These are phyloP conservation scores for Chalaropsis ovoidea DNA, from an alignment of 2,329 filamentous ascomycete species.

Conservation along the genomic window DNA sequence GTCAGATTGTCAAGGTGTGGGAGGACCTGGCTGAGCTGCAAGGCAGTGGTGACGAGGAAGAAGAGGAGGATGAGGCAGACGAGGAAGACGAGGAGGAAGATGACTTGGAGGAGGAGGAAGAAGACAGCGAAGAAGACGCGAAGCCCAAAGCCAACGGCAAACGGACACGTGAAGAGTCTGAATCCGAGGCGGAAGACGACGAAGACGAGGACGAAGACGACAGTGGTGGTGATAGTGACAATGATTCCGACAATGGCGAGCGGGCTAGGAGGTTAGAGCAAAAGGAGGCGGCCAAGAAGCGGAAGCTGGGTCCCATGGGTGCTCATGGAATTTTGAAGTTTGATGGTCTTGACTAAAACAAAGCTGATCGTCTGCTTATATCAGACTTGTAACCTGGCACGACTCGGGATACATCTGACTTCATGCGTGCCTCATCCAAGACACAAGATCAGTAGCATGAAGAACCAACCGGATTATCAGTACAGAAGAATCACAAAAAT, in stretches of 20 bases:
- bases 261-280: conserved; percentile 28
- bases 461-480: no score
- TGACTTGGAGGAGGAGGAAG: conserved; percentile 21
- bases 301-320: conserved; percentile 41
- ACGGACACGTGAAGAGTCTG: conserved; percentile 25
- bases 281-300: conserved; percentile 31
- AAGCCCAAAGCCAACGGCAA: conserved; percentile 20
- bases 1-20: conserved; percentile 82
- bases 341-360: conserved; percentile 37
- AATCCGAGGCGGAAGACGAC: conserved; percentile 35
- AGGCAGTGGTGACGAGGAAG: conserved; percentile 37
- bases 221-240: conserved; percentile 34
- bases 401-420: no score
- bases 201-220: conserved; percentile 41
- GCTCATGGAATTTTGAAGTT: conserved; percentile 45
- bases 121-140: conserved; percentile 28
- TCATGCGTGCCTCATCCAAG: no score
- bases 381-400: no score
- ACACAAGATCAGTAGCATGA: not conserved
- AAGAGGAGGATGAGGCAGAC: conserved; percentile 40
- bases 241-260: conserved; percentile 24
- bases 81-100: conserved; percentile 37
- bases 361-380: not conserved
- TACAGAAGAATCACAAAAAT: no score
- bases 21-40: conserved; percentile 58